Base-by-base conservation (phyloP, 805 yeast genomes). In the Teunomyces aglyptinius region DNA sequence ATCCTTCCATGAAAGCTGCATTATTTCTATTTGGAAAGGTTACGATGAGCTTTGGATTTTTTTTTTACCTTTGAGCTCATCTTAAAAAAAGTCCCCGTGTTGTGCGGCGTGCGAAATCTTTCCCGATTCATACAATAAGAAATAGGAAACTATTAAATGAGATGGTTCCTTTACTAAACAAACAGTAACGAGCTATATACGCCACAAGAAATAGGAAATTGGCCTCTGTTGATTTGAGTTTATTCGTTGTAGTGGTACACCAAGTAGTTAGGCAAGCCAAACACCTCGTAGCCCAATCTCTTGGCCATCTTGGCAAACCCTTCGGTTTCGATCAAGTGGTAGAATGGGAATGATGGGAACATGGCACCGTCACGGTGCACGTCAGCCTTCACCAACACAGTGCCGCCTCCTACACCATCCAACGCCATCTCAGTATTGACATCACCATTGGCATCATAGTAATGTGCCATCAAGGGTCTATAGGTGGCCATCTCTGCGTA, bases 291-390 rank as follows among this genome's bases (percentile, higher is more conserved):
- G 27, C 96, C 96, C 52, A 94, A 76, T 57, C 98, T 77, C 67
- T 90, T 89, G 38, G 96, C 97, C 98, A 94, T 94, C 67, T 85
- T 86, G n/a, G 94, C 97, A 68, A 94, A 94, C 13, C 99, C 99
- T 70, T 94, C 99, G 7, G 97, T 91, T 73, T 94, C 99, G 53
- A 94, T 90, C 65, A 94, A 77, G 65, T 94, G 96, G 65, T 92
- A 91, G 75, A 94, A 94, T 49, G 99, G 94, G 81, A 94, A 94
- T 42, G 95, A 88, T 13, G 99, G 99, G 81, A 94, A 94, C 97
- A 94, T 92, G 46, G 98, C 98, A 43, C 99, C 99, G 66, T 94
- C 99, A 64, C 99, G 80, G 68, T 94, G 99, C 45, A 94, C 99
- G 56, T 91, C 97, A 8, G 97, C 96, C 63, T 92, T 89, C 26